Evolutionary conservation across 306 rosid genomes (phyloP), one percentile per base, ranked within the genome.

Genomic region (Vigna nakashimae): DNA sequence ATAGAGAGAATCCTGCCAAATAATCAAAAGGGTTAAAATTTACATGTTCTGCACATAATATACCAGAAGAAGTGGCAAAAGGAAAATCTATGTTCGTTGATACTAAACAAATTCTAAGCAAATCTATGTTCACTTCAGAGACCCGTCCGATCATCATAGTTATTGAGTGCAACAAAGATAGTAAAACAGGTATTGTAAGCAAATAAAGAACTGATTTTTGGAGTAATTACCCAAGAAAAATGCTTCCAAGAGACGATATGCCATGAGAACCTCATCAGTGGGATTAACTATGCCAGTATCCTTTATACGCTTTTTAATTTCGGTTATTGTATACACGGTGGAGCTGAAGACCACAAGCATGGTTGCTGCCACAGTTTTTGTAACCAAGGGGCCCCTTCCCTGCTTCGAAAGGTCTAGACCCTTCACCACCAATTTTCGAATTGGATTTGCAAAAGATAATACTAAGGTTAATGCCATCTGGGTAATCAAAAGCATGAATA

Each of bases 301-400:
- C 34, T 49, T 42, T 2, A 84, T 78, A 70, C 88, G 90, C 26
- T 84, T 84, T 15, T 79, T 85, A 15, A 85, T 60, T 52, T 50
- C 62, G 49, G 76, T 52, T 8, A 85, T 70, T 9, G 72, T 74
- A 49, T 77, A 86, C 16, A 85, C 16, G 49, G 88, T 82, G 7
- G 91, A 88, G 42, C 80, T 76, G 46, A 90, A 84, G 16, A 92
- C 82, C 46, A 87, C 76, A 12, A 81, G 12, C 80, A 88, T 42
- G 22, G 93, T 92, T 57, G 84, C 88, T 20, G 86, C 95, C 50
- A 92, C 85, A 15, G 87, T 88, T 78, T 92, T 85, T 45, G 74
- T 76, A 63, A 92, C 85, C 71, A 90, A 68, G 4, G 89, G 84
- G 4, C 84, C 89, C 40, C 81, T 74, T 20, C 95, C 95, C 58